Base-by-base conservation (phyloP, 805 yeast species). In the Candida sonorensis region DNA sequence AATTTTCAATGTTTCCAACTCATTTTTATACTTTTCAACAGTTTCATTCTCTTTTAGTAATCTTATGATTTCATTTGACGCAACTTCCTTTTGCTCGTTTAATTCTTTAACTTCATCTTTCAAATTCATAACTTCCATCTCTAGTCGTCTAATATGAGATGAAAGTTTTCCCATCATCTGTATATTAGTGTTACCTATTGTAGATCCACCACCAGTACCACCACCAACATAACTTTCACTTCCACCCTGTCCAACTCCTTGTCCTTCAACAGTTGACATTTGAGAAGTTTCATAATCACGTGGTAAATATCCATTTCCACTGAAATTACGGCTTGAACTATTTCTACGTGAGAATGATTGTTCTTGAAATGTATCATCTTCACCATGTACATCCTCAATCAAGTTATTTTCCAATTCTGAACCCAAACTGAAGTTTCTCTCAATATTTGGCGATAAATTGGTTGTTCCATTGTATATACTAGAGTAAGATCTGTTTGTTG, bases 81-180 rank as follows among this genome's bases (percentile, higher is more conserved):
- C 77, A 2, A 66, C 69, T 27, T 75, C 79, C 43, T 83, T 82
- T 36, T 81, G 85, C 4, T 45, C 50, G 3, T 58, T 53, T 14
- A 82, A 53, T 35, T 65, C 64, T 17, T 61, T 64, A 28, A 80
- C 67, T 32, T 82, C 87, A 27, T 81, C 87, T 40, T 66, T 71
- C 31, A 77, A 58, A 0, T 82, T 68, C 26, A 73, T 57, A 11
- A 87, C 55, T 50, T 92, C 97, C 17, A 81, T 71, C 52, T 90
- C 95, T 25, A 90, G 62, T 35, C 88, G 68, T 37, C 95, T 69
- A 13, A 90, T 75, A 30, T 77, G 84, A 0, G 83, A 61, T 28
- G 88, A 77, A 66, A 92, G 67, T 46, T 80, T 83, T 40, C 81
- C 76, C 29, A 84, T 71, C 33, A 84, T 53, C 50, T 82, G 95